A percentile compares a stretch with the other conserved stretches of the same genome.
Evolutionary conservation across 768 basidiomycete genomes (phyloP).

Genomic region (Boletus sensibilis): DNA sequence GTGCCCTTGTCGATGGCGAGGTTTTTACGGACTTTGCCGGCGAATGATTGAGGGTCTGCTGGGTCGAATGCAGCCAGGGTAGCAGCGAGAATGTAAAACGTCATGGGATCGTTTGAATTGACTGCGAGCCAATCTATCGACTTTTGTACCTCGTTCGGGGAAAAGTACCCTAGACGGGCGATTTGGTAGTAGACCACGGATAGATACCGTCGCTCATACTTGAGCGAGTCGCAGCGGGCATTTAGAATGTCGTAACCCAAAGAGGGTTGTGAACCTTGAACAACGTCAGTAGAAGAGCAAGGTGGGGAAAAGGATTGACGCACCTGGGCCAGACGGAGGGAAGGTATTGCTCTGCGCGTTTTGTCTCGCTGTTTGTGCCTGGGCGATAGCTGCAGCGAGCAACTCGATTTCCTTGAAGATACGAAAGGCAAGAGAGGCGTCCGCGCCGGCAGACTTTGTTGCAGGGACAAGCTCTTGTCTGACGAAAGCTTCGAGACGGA

Average conservation of each 20-base stretch:
- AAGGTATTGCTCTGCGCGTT: slow-evolving; percentile 59
- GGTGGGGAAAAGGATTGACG: neutral
- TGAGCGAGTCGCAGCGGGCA: slow-evolving; percentile 69
- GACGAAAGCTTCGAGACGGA: slow-evolving; percentile 55
- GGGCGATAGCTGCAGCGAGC: slow-evolving; percentile 51
- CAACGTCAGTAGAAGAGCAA: slow-evolving; percentile 2
- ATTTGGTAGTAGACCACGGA: slow-evolving; percentile 62
- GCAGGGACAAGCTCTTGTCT: slow-evolving; percentile 51
- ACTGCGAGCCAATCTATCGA: slow-evolving; percentile 70
- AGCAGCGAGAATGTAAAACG: slow-evolving; percentile 65
- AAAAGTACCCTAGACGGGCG: slow-evolving; percentile 60
- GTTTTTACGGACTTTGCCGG: slow-evolving; percentile 45
- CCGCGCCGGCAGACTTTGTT: slow-evolving; percentile 33
- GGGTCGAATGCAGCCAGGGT: slow-evolving; percentile 67
- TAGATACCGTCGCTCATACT: slow-evolving; percentile 69
- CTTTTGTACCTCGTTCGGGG: slow-evolving; percentile 56
- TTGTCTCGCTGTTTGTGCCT: slow-evolving; percentile 56
- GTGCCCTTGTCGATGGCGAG: slow-evolving; percentile 48
- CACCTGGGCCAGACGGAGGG: slow-evolving; percentile 56
- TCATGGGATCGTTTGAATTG: slow-evolving; percentile 66
- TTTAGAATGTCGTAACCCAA: slow-evolving; percentile 68
- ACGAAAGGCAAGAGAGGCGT: slow-evolving; percentile 48
- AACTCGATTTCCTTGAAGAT: slow-evolving; percentile 65
- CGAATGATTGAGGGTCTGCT: slow-evolving; percentile 50
- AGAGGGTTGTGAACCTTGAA: slow-evolving; percentile 40